These are phyloP conservation scores for Ogataea polymorpha DNA, from an alignment of 805 yeast genomes.

Conservation along the genomic window DNA sequence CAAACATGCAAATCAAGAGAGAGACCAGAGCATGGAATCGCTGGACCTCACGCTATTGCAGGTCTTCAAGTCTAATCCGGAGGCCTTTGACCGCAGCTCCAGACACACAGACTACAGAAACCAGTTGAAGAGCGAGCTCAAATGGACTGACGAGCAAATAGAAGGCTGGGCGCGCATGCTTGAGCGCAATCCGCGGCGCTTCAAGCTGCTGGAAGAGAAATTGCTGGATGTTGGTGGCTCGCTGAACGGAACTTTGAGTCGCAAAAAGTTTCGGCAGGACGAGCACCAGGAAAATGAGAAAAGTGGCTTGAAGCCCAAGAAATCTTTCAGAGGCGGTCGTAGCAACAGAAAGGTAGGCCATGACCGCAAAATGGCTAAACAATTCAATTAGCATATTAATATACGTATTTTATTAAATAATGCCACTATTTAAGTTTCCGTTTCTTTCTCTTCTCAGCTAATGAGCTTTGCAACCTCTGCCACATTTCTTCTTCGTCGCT, in stretches of 20 bases:
- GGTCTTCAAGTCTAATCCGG: slow-evolving; percentile 48
- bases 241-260: slow-evolving; percentile 19
- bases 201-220: slow-evolving; percentile 59
- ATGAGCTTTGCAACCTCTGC: slow-evolving; percentile 27
- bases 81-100: slow-evolving; percentile 42
- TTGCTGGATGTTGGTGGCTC: slow-evolving; percentile 43
- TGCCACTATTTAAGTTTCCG: slow-evolving; percentile 20
- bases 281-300: slow-evolving; percentile 5
- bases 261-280: slow-evolving; percentile 9
- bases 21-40: slow-evolving; percentile 35
- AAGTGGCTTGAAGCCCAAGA: slow-evolving; percentile 32
- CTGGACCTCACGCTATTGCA: slow-evolving; percentile 58
- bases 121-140: slow-evolving; percentile 47
- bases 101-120: slow-evolving; percentile 49
- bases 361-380: slow-evolving; percentile 47
- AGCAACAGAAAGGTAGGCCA: slow-evolving; percentile 65
- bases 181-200: slow-evolving; percentile 59
- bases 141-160: slow-evolving; percentile 86
- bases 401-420: not conserved
- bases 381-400: slow-evolving; percentile 5
- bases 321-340: slow-evolving; percentile 50
- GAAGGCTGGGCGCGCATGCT: slow-evolving; percentile 92
- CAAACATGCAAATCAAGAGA: slow-evolving; percentile 12
- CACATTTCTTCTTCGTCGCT: slow-evolving; percentile 35
- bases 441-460: slow-evolving; percentile 29